Conservation (phyloP, 345 rosid species). For the Pistacia integerrima region DNA sequence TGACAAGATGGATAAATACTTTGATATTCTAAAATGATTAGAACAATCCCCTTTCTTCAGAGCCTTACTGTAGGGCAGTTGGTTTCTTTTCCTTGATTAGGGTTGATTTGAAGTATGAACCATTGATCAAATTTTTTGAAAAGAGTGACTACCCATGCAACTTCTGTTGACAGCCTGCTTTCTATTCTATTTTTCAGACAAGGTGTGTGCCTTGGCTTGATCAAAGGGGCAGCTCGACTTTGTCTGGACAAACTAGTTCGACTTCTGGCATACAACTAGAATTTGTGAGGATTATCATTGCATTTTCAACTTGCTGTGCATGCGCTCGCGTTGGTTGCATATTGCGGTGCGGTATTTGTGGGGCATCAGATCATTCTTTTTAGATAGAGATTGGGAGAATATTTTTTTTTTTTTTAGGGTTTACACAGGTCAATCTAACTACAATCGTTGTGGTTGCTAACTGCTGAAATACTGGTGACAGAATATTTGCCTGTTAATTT, state of each 20-base stretch:
- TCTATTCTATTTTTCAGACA: slow-evolving; percentile 45
- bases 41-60: not conserved
- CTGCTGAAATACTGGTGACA: not conserved
- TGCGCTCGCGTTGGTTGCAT: not conserved
- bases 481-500: not conserved
- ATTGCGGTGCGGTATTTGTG: not conserved
- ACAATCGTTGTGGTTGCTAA: not conserved
- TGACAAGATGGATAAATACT: not conserved
- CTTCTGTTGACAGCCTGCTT: slow-evolving; percentile 11
- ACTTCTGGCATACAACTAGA: too few species aligned
- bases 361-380: slow-evolving; percentile 25
- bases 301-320: too few species aligned
- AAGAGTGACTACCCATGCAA: not conserved
- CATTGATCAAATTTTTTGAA: not conserved
- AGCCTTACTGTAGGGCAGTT: not conserved
- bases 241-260: too few species aligned
- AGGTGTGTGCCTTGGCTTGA: slow-evolving; percentile 70
- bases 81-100: not conserved
- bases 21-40: not conserved
- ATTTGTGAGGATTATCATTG: too few species aligned
- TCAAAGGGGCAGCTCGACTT: slow-evolving; percentile 7
- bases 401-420: slow-evolving; percentile 13
- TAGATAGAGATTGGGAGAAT: slow-evolving; percentile 14
- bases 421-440: slow-evolving; percentile 17
- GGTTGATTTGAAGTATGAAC: not conserved